Percentiles rank a stretch among this genome's conserved stretches.
phyloP scores from a whole-genome alignment of 768 basidiomycete genomes.

The Boletellus sp. region DNA sequence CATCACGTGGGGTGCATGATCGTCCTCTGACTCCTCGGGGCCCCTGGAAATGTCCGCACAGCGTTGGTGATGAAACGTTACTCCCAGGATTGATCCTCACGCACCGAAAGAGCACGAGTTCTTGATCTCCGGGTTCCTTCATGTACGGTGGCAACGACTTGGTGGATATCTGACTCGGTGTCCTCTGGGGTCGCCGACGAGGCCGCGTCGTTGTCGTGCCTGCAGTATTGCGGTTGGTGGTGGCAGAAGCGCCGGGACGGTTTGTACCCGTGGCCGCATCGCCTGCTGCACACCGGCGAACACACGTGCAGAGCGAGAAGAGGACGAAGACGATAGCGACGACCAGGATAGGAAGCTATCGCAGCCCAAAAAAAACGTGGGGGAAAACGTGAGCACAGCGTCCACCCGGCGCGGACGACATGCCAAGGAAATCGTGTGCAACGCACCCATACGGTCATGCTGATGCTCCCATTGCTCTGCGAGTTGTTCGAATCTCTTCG shows the following conservation, averaged over 20 bases:
- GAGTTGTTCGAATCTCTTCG: background rate
- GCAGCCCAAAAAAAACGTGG: too few species aligned
- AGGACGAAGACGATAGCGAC: slow-evolving; percentile 19
- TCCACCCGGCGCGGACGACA: background rate
- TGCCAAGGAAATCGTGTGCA: background rate
- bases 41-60: slow-evolving; percentile 14
- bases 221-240: slow-evolving; percentile 10
- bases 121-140: slow-evolving; percentile 81
- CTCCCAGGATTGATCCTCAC: slow-evolving; percentile 6
- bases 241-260: background rate
- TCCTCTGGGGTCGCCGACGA: slow-evolving; percentile 44
- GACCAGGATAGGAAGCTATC: slow-evolving; percentile 29
- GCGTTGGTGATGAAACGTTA: background rate
- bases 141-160: slow-evolving; percentile 74
- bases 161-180: slow-evolving; percentile 79
- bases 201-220: background rate
- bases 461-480: slow-evolving; percentile 4
- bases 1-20: slow-evolving; percentile 10
- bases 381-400: background rate
- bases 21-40: slow-evolving; percentile 26
- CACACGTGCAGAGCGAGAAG: slow-evolving; percentile 20
- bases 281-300: slow-evolving; percentile 15
- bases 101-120: slow-evolving; percentile 65
- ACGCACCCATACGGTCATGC: slow-evolving; percentile 28
- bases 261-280: background rate